Conservation (phyloP, 2,329 filamentous ascomycete genomes). For the Talaromyces sp. region DNA sequence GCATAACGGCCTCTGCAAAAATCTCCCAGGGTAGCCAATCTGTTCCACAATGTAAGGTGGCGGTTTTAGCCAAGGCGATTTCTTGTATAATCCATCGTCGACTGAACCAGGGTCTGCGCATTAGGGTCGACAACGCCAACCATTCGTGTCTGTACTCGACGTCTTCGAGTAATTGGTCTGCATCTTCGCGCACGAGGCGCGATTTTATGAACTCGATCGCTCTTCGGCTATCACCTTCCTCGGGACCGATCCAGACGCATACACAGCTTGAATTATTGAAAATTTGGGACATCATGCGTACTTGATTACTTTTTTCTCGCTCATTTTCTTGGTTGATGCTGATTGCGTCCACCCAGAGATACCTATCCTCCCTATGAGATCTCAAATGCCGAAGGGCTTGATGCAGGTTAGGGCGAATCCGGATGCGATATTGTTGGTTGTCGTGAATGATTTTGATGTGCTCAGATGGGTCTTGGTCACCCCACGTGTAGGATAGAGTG, state of each 20-base stretch:
- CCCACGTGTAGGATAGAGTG: constrained; percentile 21
- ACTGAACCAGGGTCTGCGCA: constrained; percentile 15
- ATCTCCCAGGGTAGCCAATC: constrained; percentile 17
- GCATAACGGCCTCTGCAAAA: constrained; percentile 19
- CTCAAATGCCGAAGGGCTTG: constrained; percentile 2
- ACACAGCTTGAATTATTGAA: constrained; percentile 20
- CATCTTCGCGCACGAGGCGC: not conserved
- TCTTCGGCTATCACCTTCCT: constrained; percentile 2
- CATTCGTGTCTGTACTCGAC: constrained; percentile 2
- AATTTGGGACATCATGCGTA: constrained; percentile 21
- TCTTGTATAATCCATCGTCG: constrained; percentile 19
- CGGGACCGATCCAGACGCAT: constrained; percentile 22
- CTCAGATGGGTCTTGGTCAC: constrained; percentile 1
- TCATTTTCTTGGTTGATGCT: constrained; percentile 21
- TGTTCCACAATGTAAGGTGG: constrained; percentile 19
- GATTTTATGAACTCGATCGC: constrained; percentile 9
- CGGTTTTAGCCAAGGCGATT: constrained; percentile 17
- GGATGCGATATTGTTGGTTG: constrained; percentile 2
- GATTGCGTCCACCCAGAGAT: constrained; percentile 22
- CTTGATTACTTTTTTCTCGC: constrained; percentile 20
- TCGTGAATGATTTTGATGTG: constrained; percentile 11
- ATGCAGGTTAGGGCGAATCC: constrained; percentile 1
- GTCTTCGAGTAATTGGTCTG: not conserved
- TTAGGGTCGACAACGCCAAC: constrained; percentile 5
- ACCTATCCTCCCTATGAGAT: not conserved